Base-by-base conservation (phyloP, 2,329 filamentous ascomycete genomes). In the Fusarium proliferatum region DNA sequence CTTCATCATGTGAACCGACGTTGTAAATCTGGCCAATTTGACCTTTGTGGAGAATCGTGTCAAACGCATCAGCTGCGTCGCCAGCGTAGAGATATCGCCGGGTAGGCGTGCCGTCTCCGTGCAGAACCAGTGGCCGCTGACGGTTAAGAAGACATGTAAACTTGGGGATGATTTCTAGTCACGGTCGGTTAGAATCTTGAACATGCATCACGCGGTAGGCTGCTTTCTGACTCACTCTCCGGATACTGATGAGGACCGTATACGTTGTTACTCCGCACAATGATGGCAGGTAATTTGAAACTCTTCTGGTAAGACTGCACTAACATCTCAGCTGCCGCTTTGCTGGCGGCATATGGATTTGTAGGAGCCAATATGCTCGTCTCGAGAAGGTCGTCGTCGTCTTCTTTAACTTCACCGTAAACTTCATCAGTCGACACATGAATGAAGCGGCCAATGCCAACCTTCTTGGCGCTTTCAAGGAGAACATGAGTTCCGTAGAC, bases 401-500 rank as follows among this genome's bases (percentile, higher is more conserved):
- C 92, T 58, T 92, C 89, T 67, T 89, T 89, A 67, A 94, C 92
- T 80, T 96, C 93, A 46, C 94, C 94, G 76, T 96, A 96, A 3
- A 96, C 94, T 84, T 96, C 94, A 80, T 96, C 94, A 3, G 94
- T 96, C 15, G 92, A 94, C 71, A 96, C 90, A 81, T 96, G 93
- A 77, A 96, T 91, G 81, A 96, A 96, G 55, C 91, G 88, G 75
- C 87, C 89, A 79, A 96, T 87, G 39, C 88, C 88, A 56, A 92
- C 88, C 80, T 92, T 92, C 80, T 92, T 92, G 56, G 92, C 91
- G 78, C 91, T 91, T 82, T 96, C 94, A 13, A 96, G 85, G 66
- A 96, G 86, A 42, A 94, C 92, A 80, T 96, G 93, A n/a, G 94
- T 96, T 49, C 93, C 94, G 73, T 93, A 92, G 19, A 95, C 93